Percentiles rank a stretch among this genome's conserved stretches.
These are phyloP conservation scores for Diaporthe sp. DNA, from an alignment of 2,329 filamentous ascomycete genomes.

Conservation along the genomic window DNA sequence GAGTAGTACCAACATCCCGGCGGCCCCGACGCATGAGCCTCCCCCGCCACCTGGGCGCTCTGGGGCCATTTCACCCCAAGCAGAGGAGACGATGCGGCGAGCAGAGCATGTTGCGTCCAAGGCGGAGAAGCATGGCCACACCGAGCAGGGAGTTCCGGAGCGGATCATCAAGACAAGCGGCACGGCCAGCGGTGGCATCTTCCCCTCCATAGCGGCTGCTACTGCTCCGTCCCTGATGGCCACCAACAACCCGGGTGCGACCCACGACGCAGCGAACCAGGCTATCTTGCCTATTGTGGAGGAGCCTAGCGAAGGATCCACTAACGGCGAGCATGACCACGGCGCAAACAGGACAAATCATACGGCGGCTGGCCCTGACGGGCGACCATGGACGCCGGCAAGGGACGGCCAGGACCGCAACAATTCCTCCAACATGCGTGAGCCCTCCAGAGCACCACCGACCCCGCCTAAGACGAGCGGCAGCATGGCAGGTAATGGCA, in stretches of 20 bases:
- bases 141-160: slow-evolving; percentile 69
- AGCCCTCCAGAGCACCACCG: slow-evolving; percentile 51
- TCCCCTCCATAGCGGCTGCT: slow-evolving; percentile 39
- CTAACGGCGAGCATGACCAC: slow-evolving; percentile 71
- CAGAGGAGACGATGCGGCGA: slow-evolving; percentile 55
- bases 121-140: slow-evolving; percentile 48
- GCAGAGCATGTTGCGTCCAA: slow-evolving; percentile 54
- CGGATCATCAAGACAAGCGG: slow-evolving; percentile 63
- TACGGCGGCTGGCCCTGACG: slow-evolving; percentile 48
- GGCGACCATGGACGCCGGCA: slow-evolving; percentile 56
- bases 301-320: slow-evolving; percentile 84
- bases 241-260: slow-evolving; percentile 41
- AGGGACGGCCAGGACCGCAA: slow-evolving; percentile 52
- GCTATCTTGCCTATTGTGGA: slow-evolving; percentile 84
- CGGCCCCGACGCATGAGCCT: slow-evolving; percentile 60
- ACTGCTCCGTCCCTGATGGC: slow-evolving; percentile 37
- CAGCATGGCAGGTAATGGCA: slow-evolving; percentile 30
- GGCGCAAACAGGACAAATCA: slow-evolving; percentile 54
- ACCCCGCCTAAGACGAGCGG: slow-evolving; percentile 58
- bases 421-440: slow-evolving; percentile 41
- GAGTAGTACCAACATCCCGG: slow-evolving; percentile 52
- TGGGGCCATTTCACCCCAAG: slow-evolving; percentile 52
- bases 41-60: slow-evolving; percentile 54
- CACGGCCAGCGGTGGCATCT: slow-evolving; percentile 40
- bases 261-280: slow-evolving; percentile 64